phyloP scores from a whole-genome alignment of 2,329 filamentous ascomycete species.

The Penicillium sp. region DNA sequence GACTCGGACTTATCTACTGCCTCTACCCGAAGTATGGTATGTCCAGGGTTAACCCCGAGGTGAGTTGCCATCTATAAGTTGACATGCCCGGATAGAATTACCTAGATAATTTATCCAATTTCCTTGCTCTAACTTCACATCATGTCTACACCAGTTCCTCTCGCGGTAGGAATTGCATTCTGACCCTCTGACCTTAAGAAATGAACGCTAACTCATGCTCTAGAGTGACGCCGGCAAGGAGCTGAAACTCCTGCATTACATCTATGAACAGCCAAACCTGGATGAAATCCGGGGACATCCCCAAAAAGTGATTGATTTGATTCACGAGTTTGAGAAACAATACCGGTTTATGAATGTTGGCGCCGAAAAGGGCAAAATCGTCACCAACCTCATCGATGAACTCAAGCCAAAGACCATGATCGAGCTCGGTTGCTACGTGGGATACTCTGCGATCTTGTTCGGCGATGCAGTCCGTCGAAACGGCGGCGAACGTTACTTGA shows the following conservation, averaged over 20 bases:
- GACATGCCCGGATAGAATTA: not conserved
- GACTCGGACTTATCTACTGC: not conserved
- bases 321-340: conserved; percentile 67
- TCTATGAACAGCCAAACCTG: conserved; percentile 63
- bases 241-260: conserved; percentile 68
- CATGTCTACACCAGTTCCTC: conserved; percentile 10
- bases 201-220: not conserved
- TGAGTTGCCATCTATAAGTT: not conserved
- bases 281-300: conserved; percentile 66
- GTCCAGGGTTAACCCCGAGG: conserved; percentile 11
- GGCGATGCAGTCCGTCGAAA: conserved; percentile 63
- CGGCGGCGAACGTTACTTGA: conserved; percentile 67
- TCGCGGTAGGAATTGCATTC: not conserved
- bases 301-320: conserved; percentile 62
- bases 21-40: not conserved
- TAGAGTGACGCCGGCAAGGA: conserved; percentile 67
- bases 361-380: conserved; percentile 69
- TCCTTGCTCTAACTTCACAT: not conserved
- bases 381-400: conserved; percentile 66
- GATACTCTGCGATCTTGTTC: conserved; percentile 78
- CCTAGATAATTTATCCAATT: no score
- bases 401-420: conserved; percentile 69
- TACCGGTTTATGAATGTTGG: conserved; percentile 82
- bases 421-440: conserved; percentile 77
- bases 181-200: not conserved